phyloP scores from a whole-genome alignment of 306 rosid species.

The Alnus glutinosa region DNA sequence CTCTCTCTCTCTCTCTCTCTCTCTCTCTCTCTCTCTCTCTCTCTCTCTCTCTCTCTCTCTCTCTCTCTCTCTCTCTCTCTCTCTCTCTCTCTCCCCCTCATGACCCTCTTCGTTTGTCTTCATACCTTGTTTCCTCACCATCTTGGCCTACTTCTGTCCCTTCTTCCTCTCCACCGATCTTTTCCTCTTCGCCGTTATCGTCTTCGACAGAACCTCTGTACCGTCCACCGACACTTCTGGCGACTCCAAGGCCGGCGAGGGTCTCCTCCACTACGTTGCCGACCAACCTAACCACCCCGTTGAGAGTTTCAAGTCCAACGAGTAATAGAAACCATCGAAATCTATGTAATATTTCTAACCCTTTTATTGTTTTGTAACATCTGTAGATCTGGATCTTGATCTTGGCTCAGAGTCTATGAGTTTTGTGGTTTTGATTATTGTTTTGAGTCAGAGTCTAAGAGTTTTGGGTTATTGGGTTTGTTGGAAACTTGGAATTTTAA shows the following conservation, averaged over 20 bases:
- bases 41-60: too few species aligned
- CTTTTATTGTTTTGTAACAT: not conserved
- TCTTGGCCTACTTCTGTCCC: conserved; percentile 91
- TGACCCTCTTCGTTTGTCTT: conserved; percentile 35
- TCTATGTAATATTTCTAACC: conserved; percentile 12
- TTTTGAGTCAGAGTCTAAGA: too few species aligned
- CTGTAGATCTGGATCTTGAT: too few species aligned
- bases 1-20: too few species aligned
- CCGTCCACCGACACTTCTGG: conserved; percentile 37
- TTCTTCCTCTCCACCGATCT: conserved; percentile 81
- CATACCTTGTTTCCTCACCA: conserved; percentile 53
- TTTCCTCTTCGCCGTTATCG: conserved; percentile 63
- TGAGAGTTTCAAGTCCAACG: conserved; percentile 48
- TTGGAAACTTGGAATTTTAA: too few species aligned
- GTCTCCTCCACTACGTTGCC: conserved; percentile 78
- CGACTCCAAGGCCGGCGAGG: conserved; percentile 45
- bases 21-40: too few species aligned
- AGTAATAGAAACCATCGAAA: not conserved
- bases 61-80: too few species aligned
- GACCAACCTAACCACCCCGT: conserved; percentile 51
- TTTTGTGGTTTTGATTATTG: too few species aligned
- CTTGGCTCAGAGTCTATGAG: too few species aligned
- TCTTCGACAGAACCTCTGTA: conserved; percentile 53
- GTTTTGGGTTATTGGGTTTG: too few species aligned
- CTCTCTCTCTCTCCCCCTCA: not conserved